phyloP scores from a whole-genome alignment of 805 yeast genomes.

The Myxozyma neotropica region DNA sequence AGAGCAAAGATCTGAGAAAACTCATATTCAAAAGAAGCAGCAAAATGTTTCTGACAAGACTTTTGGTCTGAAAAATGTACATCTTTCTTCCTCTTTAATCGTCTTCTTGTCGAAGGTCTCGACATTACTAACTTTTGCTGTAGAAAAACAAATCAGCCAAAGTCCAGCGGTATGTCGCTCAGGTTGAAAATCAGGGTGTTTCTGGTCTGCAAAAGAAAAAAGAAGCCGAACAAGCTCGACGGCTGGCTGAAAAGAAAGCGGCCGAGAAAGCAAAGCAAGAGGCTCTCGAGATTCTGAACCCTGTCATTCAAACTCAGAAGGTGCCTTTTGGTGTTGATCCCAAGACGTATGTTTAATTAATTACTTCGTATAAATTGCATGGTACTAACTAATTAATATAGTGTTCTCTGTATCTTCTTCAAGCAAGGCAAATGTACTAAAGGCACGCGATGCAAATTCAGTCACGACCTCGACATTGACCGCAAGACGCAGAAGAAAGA shows the following conservation, averaged over 20 bases:
- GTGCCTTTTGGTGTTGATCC: conserved; percentile 98
- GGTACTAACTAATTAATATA: conserved; percentile 2
- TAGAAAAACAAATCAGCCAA: conserved; percentile 85
- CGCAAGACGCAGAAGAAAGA: conserved; percentile 89
- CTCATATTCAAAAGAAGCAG: conserved; percentile 56
- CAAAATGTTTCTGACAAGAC: conserved; percentile 80
- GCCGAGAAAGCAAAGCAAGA: conserved; percentile 88
- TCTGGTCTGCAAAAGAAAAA: conserved; percentile 60
- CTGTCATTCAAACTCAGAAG: conserved; percentile 70
- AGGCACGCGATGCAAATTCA: conserved; percentile 77
- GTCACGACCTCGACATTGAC: conserved; percentile 84
- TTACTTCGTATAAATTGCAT: background rate
- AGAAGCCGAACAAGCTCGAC: conserved; percentile 72
- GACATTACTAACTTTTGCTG: background rate
- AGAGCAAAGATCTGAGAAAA: conserved; percentile 59
- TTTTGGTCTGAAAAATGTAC: conserved; percentile 81
- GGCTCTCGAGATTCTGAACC: conserved; percentile 74
- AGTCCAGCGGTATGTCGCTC: conserved; percentile 73
- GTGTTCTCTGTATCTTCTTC: conserved; percentile 82
- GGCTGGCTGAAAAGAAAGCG: conserved; percentile 80
- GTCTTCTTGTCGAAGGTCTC: background rate
- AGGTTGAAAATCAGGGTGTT: conserved; percentile 64
- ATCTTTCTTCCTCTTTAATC: conserved; percentile 16
- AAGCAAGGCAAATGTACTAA: conserved; percentile 79
- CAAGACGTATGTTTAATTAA: conserved; percentile 53